Percentiles rank a stretch among this genome's conserved stretches.
These are phyloP conservation scores for Cicer pinnatifidum DNA, from an alignment of 306 rosid species.

Conservation along the genomic window DNA sequence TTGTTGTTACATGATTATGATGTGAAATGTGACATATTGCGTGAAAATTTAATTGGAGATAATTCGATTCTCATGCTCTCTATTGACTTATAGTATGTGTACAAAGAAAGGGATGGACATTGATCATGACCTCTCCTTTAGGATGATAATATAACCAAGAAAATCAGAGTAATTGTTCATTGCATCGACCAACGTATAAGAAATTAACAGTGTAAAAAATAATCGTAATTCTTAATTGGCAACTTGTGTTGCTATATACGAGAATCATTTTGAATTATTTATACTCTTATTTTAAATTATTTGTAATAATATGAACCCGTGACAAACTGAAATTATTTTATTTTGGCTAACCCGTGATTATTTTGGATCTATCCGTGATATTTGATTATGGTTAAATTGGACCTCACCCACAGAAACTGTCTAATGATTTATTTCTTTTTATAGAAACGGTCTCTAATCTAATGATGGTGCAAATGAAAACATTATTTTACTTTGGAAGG, in stretches of 20 bases:
- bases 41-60: neutral
- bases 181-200: too few species aligned
- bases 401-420: slow-evolving; percentile 12
- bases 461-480: neutral
- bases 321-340: slow-evolving; percentile 26
- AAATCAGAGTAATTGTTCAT: too few species aligned
- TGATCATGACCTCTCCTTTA: too few species aligned
- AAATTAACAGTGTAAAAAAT: too few species aligned
- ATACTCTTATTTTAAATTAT: neutral
- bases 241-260: too few species aligned
- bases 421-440: too few species aligned
- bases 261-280: neutral
- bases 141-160: too few species aligned
- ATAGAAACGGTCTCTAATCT: neutral
- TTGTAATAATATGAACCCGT: slow-evolving; percentile 43
- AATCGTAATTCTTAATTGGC: neutral
- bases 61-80: neutral
- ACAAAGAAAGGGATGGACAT: neutral
- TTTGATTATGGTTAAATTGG: slow-evolving; percentile 35
- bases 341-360: slow-evolving; percentile 50
- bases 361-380: slow-evolving; percentile 44
- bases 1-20: neutral
- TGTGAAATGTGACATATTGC: neutral
- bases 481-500: neutral
- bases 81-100: neutral